These are phyloP conservation scores for Adansonia madagascariensis DNA, from an alignment of 441 rosid species.

Conservation along the genomic window DNA sequence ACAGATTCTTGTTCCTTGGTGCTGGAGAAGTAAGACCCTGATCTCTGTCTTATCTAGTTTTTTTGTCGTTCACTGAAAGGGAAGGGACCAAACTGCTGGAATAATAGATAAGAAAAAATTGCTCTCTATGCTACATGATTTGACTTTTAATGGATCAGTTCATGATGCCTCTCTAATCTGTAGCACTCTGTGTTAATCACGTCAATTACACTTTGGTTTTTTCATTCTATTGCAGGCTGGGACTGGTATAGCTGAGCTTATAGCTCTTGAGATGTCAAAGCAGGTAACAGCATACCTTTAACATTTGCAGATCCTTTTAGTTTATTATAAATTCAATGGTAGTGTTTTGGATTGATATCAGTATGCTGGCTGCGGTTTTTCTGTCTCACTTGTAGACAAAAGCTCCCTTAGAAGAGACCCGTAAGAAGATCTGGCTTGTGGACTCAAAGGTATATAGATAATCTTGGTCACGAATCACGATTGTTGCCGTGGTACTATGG, in stretches of 20 bases:
- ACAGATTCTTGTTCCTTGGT: slow-evolving; percentile 80
- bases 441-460: slow-evolving; percentile 68
- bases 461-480: too few species aligned
- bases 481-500: too few species aligned
- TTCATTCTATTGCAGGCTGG: slow-evolving; percentile 45
- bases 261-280: slow-evolving; percentile 81
- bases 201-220: too few species aligned
- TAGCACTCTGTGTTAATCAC: too few species aligned
- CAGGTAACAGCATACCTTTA: slow-evolving; percentile 47
- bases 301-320: not conserved
- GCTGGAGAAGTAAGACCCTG: slow-evolving; percentile 70
- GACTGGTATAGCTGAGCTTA: slow-evolving; percentile 73
- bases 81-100: not conserved
- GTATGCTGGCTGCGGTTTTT: not conserved
- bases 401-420: slow-evolving; percentile 60
- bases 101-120: not conserved
- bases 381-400: slow-evolving; percentile 49
- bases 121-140: not conserved
- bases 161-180: not conserved
- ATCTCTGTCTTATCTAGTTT: not conserved
- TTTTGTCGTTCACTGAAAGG: slow-evolving; percentile 8
- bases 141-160: slow-evolving; percentile 6
- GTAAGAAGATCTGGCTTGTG: slow-evolving; percentile 92
- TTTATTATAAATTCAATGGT: not conserved
- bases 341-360: not conserved